Conservation (phyloP, 192 early-diverging fungal genomes). For the Dimargaris verticillata region DNA sequence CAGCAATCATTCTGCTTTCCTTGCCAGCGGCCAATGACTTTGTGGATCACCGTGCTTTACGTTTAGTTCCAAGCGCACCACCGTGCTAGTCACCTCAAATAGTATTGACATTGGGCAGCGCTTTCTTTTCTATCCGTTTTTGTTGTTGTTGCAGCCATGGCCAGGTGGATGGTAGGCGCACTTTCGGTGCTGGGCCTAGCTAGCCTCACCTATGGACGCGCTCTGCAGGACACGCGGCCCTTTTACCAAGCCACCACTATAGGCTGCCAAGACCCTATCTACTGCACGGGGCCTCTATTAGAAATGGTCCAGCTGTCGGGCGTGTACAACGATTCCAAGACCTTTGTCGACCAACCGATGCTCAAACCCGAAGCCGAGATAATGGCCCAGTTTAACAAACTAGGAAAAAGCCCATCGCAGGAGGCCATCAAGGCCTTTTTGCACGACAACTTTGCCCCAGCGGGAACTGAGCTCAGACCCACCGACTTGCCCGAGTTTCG, state of each 20-base stretch:
- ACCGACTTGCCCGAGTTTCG: slow-evolving; percentile 22
- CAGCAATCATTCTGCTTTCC: too few relatives aligned
- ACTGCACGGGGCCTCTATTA: slow-evolving; percentile 42
- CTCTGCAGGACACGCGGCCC: too few relatives aligned
- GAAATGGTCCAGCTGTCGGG: slow-evolving; percentile 41
- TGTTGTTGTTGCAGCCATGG: too few relatives aligned
- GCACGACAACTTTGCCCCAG: slow-evolving; percentile 32
- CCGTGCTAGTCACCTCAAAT: too few relatives aligned
- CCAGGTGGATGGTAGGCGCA: too few relatives aligned
- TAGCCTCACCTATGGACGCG: too few relatives aligned
- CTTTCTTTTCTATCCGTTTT: too few relatives aligned
- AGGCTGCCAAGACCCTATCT: slow-evolving; percentile 46
- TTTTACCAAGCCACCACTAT: not conserved
- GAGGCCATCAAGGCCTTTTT: slow-evolving; percentile 31
- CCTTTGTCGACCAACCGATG: slow-evolving; percentile 57
- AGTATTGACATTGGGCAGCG: too few relatives aligned
- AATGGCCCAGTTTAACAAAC: slow-evolving; percentile 26
- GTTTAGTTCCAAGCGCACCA: too few relatives aligned
- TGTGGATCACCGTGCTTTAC: too few relatives aligned
- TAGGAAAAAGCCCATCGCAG: slow-evolving; percentile 21
- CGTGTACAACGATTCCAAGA: slow-evolving; percentile 51
- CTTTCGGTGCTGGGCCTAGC: too few relatives aligned
- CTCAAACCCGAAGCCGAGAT: slow-evolving; percentile 34
- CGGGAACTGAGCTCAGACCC: slow-evolving; percentile 30
- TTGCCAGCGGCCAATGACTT: too few relatives aligned